Percentiles rank a stretch among this genome's conserved stretches.
Evolutionary conservation across 805 yeast species (phyloP).

Genomic region (Ogataea pignaliae): DNA sequence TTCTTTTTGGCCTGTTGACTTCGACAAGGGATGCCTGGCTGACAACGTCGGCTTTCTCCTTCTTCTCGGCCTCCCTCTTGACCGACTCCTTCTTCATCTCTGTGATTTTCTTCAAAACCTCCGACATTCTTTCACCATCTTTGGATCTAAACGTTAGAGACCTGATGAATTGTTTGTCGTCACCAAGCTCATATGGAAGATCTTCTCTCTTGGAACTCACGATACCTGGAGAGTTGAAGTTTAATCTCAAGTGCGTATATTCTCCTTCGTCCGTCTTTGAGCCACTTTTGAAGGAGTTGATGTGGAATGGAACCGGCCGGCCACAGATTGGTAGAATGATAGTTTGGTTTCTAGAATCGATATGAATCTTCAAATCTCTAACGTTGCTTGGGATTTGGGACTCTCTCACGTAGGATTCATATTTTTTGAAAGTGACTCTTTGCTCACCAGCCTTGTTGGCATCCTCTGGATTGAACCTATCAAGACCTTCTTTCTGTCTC

Average conservation of each 20-base stretch:
- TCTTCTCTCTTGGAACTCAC: constrained; percentile 66
- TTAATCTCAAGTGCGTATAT: constrained; percentile 81
- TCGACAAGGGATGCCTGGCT: constrained; percentile 86
- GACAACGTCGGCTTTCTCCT: constrained; percentile 90
- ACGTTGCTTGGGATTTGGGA: constrained; percentile 84
- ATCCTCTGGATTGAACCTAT: constrained; percentile 76
- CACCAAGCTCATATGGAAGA: constrained; percentile 85
- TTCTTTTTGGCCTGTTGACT: constrained; percentile 76
- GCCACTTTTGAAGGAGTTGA: constrained; percentile 89
- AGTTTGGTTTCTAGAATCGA: constrained; percentile 84
- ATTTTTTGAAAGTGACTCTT: constrained; percentile 78
- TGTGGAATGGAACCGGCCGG: constrained; percentile 96
- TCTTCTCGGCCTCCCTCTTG: constrained; percentile 85
- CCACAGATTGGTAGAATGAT: constrained; percentile 89
- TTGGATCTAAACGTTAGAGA: constrained; percentile 84
- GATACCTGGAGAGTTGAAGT: constrained; percentile 86
- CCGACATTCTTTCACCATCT: constrained; percentile 87
- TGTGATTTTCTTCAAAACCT: constrained; percentile 81
- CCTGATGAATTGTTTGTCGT: constrained; percentile 81
- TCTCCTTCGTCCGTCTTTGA: constrained; percentile 96
- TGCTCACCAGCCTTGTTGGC: constrained; percentile 58
- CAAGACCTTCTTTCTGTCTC: constrained; percentile 81
- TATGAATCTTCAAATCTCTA: constrained; percentile 78
- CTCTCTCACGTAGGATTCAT: constrained; percentile 92
- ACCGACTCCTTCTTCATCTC: constrained; percentile 90